These are phyloP conservation scores for Angophora floribunda DNA, from an alignment of 345 rosid species.

Conservation along the genomic window DNA sequence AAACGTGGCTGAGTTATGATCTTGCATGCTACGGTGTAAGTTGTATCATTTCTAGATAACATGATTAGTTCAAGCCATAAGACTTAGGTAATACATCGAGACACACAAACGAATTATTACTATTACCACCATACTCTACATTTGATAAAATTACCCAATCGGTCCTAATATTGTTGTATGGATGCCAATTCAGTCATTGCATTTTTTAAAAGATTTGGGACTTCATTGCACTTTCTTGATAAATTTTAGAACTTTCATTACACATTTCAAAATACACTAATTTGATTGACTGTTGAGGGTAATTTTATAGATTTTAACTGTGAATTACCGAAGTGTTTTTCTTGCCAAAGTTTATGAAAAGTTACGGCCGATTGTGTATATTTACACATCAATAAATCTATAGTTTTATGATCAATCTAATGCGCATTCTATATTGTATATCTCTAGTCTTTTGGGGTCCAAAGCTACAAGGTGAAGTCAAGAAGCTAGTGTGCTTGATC, in stretches of 20 bases:
- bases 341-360: not conserved
- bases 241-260: too few species aligned
- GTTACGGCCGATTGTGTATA: not conserved
- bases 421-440: not conserved
- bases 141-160: not conserved
- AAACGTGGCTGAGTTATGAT: not conserved
- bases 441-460: not conserved
- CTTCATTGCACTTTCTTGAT: too few species aligned
- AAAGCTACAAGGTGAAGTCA: not conserved
- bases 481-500: not conserved
- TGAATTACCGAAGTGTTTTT: not conserved
- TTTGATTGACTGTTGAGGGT: not conserved
- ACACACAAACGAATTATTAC: not conserved
- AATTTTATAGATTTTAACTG: not conserved
- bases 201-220: too few species aligned
- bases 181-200: not conserved
- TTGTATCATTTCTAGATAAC: not conserved
- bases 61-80: not conserved
- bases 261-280: not conserved
- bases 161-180: not conserved
- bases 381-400: not conserved
- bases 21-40: not conserved
- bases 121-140: not conserved
- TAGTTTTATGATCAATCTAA: not conserved
- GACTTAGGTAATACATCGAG: not conserved